phyloP scores from a whole-genome alignment of 1,284 basidiomycete species.

The Singerocomus inundabilis region DNA sequence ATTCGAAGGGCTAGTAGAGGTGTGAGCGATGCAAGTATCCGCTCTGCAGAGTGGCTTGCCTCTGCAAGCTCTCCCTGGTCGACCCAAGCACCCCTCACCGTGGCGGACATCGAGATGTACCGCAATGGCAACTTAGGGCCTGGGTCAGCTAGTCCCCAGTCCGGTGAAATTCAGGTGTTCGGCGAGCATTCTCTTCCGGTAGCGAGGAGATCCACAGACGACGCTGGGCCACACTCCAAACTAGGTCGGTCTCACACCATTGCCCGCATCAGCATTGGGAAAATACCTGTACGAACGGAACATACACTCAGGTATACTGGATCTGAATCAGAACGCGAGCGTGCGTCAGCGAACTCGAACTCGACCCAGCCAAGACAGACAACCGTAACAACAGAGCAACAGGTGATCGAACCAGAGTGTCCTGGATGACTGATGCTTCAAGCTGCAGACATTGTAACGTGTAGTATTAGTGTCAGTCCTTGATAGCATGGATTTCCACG shows the following conservation, averaged over 20 bases:
- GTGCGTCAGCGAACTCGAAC: slow-evolving; percentile 13
- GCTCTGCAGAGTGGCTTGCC: slow-evolving; percentile 33
- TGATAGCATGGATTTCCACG: slow-evolving; percentile 2
- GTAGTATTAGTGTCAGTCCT: slow-evolving; percentile 15
- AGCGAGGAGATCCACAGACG: slow-evolving; percentile 9
- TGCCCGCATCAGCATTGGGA: slow-evolving; percentile 41
- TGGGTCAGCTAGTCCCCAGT: background rate
- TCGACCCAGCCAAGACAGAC: background rate
- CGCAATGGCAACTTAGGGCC: slow-evolving; percentile 20
- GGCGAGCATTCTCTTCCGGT: background rate
- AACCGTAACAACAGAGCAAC: background rate
- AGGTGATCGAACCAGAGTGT: background rate
- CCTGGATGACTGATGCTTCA: background rate
- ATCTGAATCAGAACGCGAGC: slow-evolving; percentile 31
- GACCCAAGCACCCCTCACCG: slow-evolving; percentile 16
- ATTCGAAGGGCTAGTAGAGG: slow-evolving; percentile 24
- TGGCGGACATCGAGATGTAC: slow-evolving; percentile 29
- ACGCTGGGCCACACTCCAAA: background rate
- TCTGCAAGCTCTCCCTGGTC: slow-evolving; percentile 21
- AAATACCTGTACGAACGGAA: slow-evolving; percentile 37
- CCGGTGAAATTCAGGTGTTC: slow-evolving; percentile 1
- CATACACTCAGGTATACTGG: slow-evolving; percentile 32
- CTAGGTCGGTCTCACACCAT: slow-evolving; percentile 30
- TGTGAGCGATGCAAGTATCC: slow-evolving; percentile 32
- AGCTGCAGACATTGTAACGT: slow-evolving; percentile 7